A percentile compares a stretch with the other conserved stretches of the same genome.
Evolutionary conservation across 306 rosid species (phyloP).

Genomic region (Cucurbita ficifolia): DNA sequence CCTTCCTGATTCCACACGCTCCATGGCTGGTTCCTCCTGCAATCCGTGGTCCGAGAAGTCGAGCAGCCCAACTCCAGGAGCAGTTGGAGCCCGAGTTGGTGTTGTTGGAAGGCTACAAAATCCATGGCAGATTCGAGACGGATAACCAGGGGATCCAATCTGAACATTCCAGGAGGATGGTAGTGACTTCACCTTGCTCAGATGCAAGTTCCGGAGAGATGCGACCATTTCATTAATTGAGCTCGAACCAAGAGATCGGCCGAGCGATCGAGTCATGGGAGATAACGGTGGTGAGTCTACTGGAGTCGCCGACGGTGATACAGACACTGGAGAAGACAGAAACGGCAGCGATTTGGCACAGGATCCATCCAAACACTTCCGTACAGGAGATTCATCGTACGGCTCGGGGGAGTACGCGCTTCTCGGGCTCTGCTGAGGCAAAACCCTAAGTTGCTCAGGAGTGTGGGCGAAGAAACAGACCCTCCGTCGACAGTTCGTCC

Average conservation of each 20-base stretch:
- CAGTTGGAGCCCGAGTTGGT: conserved; percentile 42
- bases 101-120: conserved; percentile 60
- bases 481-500: conserved; percentile 57
- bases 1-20: conserved; percentile 88
- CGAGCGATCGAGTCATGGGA: conserved; percentile 34
- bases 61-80: conserved; percentile 21
- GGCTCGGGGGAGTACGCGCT: conserved; percentile 38
- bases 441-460: conserved; percentile 67
- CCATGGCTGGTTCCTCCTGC: conserved; percentile 81
- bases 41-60: conserved; percentile 34
- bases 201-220: conserved; percentile 55
- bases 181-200: conserved; percentile 48
- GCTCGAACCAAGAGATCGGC: conserved; percentile 46
- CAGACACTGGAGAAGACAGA: conserved; percentile 26
- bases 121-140: conserved; percentile 66
- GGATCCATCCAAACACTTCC: conserved; percentile 31
- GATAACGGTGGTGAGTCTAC: conserved; percentile 66
- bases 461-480: conserved; percentile 96
- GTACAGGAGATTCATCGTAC: conserved; percentile 53
- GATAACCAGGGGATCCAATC: conserved; percentile 39
- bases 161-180: conserved; percentile 34
- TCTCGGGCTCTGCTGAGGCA: conserved; percentile 53
- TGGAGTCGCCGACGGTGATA: conserved; percentile 43
- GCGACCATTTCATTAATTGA: conserved; percentile 47
- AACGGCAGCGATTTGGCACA: conserved; percentile 22